Conservation (phyloP, 2,329 filamentous ascomycete genomes). For the Aspergillus arachidicola region DNA sequence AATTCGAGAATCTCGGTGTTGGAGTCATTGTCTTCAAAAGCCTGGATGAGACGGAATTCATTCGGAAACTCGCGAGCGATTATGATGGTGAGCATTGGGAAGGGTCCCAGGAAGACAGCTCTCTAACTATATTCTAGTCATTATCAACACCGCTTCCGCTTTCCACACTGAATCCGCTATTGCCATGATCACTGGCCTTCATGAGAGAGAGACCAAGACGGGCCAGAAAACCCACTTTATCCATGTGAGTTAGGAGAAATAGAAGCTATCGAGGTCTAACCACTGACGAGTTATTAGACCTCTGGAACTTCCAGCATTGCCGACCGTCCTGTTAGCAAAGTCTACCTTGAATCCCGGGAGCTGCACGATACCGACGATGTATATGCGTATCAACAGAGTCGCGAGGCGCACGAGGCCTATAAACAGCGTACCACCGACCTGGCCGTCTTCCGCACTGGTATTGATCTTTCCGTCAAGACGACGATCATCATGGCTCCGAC, state of each 20-base stretch:
- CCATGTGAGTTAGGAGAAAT: constrained; percentile 30
- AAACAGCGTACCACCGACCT: constrained; percentile 51
- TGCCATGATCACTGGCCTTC: constrained; percentile 49
- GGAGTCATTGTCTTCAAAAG: constrained; percentile 14
- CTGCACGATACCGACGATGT: constrained; percentile 52
- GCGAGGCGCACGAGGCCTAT: constrained; percentile 43
- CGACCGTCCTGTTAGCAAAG: constrained; percentile 43
- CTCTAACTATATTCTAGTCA: constrained; percentile 21
- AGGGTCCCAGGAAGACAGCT: neutral
- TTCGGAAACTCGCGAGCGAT: constrained; percentile 12
- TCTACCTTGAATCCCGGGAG: constrained; percentile 31
- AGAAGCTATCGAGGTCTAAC: no score
- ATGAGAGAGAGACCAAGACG: constrained; percentile 38
- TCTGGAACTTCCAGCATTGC: constrained; percentile 30
- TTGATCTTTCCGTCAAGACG: constrained; percentile 46
- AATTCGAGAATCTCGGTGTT: constrained; percentile 7
- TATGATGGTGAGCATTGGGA: constrained; percentile 13
- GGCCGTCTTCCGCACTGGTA: constrained; percentile 43
- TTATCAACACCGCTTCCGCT: constrained; percentile 49
- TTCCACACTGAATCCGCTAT: constrained; percentile 42
- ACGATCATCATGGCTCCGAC: constrained; percentile 51
- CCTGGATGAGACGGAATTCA: constrained; percentile 18
- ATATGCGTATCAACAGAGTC: constrained; percentile 44
- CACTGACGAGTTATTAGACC: neutral
- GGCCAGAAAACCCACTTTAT: constrained; percentile 43